Evolutionary conservation across 2,329 filamentous ascomycete species (phyloP), one percentile per base, ranked within the genome.

Genomic region (Diaporthe sp.): DNA sequence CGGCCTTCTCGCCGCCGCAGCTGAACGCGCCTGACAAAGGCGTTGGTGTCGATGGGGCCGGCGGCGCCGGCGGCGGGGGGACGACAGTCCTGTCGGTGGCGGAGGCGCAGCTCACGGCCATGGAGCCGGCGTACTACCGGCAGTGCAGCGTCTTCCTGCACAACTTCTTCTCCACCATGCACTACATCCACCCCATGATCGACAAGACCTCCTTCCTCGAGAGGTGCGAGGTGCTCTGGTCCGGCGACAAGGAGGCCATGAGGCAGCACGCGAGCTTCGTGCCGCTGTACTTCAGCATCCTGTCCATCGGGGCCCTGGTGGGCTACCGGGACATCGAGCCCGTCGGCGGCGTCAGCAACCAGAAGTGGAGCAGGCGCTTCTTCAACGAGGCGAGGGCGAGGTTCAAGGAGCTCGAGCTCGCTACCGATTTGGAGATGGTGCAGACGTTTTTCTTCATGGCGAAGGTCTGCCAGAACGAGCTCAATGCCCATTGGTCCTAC

Each of bases 381-480:
- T 88, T 88, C 71, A 82, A 84, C 6, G 85, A 86, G 75, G 84
- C 86, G 0, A 81, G 85, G 73, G 78, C 79, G 7, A 82, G 83
- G 34, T 79, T 86, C 70, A 84, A 85, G 37, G 79, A 82, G 39
- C 77, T 85, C 6, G 84, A 83, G 9, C 86, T 87, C 76, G 83
- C 83, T 1, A 87, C 86, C 44, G 85, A 88, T 34, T 77, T 88
- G 39, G 86, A 88, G 72, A 87, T 86, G 74, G 86, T 88, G 5
- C 87, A 88, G 72, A 86, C 85, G 58, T 83, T 86, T 46, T 86
- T 88, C 75, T 81, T 88, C 9, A 83, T 88, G 82, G 84, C 86
- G 9, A 88, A 88, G 78, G 83, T 88, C 5, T 88, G 86, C 76
- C 87, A 88, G 74, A 87, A 88, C 68, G 86, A 88, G 75, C 81